Evolutionary conservation across 2,329 filamentous ascomycete species (phyloP), one percentile per base, ranked within the genome.

Genomic region (Nigrograna mackinnonii): DNA sequence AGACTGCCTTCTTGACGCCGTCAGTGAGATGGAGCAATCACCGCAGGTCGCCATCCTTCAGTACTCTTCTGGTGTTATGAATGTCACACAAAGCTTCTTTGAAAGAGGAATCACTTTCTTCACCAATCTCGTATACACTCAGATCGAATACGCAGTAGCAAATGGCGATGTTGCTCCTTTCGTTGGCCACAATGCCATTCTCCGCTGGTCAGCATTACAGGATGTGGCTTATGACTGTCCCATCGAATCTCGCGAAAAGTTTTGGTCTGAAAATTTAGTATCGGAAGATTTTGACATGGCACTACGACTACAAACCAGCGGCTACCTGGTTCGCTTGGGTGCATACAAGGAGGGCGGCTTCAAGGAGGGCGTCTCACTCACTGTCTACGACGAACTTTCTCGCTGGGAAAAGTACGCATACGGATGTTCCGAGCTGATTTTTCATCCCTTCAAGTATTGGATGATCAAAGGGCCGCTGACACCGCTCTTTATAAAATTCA

Each of bases 211-310:
- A 36, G 82, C 82, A 6, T 70, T 85, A 21, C 82, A 85, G 52
- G 72, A 79, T 36, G 76, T 84, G 33, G 75, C 51, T 9, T 66
- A 61, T 38, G 32, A 75, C 3, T 81, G 60, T 41, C 36, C 39
- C 2, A 49, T 79, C 24, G 73, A 82, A 38, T 79, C 83, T 39
- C 79, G 78, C 9, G 77, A 82, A 50, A 79, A 84, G 54, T 89
- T 82, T 69, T 90, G 87, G 86, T 88, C 85, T 6, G 87, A 90
- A 61, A 78, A 76, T 4, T 85, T 86, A 54, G 87, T 91, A 0
- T 89, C 86, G 0, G 87, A 91, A 48, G 87, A 91, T 56, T 90
- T 90, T 41, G 86, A 90, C 47, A 87, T 89, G 69, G 79, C 84
- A 9, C 76, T 91, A 1, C 83, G 86, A 24, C 75, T 90, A 4